These are phyloP conservation scores for Rutidosis leptorrhynchoides DNA, from an alignment of 129 eudicot genomes.

Conservation along the genomic window DNA sequence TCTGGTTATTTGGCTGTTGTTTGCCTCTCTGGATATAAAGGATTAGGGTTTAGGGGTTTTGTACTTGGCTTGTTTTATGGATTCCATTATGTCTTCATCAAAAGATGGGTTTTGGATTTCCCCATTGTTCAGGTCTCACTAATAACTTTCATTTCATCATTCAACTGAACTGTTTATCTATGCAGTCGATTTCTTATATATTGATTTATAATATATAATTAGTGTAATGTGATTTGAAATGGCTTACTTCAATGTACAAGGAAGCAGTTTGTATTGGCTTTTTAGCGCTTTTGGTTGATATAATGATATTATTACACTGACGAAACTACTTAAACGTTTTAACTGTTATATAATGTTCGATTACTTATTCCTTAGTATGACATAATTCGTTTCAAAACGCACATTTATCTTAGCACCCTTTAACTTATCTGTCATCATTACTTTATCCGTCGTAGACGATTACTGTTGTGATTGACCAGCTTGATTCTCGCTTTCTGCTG, in stretches of 20 bases:
- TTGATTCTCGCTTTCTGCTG: neutral
- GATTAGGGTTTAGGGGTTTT: slow-evolving; percentile 57
- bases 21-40: slow-evolving; percentile 42
- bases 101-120: slow-evolving; percentile 69
- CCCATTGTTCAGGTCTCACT: slow-evolving; percentile 81
- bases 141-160: neutral
- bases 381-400: neutral
- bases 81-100: slow-evolving; percentile 40
- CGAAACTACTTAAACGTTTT: neutral
- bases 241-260: neutral
- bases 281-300: neutral
- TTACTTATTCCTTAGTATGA: no score
- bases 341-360: neutral
- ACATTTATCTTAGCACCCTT: neutral
- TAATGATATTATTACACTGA: neutral
- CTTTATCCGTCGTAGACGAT: no score
- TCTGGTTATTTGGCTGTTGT: slow-evolving; percentile 46
- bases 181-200: no score
- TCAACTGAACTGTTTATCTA: neutral
- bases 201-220: no score
- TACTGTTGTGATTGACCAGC: neutral
- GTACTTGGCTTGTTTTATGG: slow-evolving; percentile 62
- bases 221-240: no score
- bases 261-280: neutral
- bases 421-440: neutral